Conservation (phyloP, 768 basidiomycete species). For the Tricholomella constricta region DNA sequence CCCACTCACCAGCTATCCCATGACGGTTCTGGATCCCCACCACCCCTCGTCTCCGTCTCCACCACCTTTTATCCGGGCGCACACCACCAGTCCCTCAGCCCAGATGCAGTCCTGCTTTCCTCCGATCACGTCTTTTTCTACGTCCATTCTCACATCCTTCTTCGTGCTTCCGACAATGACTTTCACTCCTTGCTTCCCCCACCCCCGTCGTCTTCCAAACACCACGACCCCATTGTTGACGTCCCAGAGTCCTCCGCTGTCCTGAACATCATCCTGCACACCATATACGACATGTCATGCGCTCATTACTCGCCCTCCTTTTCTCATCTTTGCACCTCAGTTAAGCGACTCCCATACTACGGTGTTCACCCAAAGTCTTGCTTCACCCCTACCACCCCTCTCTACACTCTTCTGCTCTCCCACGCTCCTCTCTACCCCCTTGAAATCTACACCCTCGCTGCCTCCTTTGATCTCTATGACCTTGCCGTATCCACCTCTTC, state of each 20-base stretch:
- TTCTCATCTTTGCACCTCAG: slow-evolving; percentile 54
- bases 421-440: slow-evolving; percentile 70
- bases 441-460: slow-evolving; percentile 73
- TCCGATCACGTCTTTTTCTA: slow-evolving; percentile 86
- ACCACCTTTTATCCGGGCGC: slow-evolving; percentile 81
- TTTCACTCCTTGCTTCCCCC: slow-evolving; percentile 62
- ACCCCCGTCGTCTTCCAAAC: slow-evolving; percentile 35
- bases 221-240: slow-evolving; percentile 57
- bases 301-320: slow-evolving; percentile 74
- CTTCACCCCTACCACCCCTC: slow-evolving; percentile 53
- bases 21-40: slow-evolving; percentile 47
- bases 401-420: slow-evolving; percentile 62
- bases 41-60: slow-evolving; percentile 67
- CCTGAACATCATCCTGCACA: slow-evolving; percentile 74
- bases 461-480: slow-evolving; percentile 64
- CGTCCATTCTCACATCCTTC: slow-evolving; percentile 62
- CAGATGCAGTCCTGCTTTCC: slow-evolving; percentile 68
- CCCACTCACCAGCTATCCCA: slow-evolving; percentile 41
- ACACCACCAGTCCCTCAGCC: slow-evolving; percentile 52
- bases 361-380: slow-evolving; percentile 55
- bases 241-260: slow-evolving; percentile 61
- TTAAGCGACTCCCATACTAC: slow-evolving; percentile 58
- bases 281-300: slow-evolving; percentile 71
- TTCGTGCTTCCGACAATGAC: slow-evolving; percentile 60
- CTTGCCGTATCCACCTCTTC: slow-evolving; percentile 77